These are phyloP conservation scores for Bauhinia variegata DNA, from an alignment of 306 rosid genomes.

Conservation along the genomic window DNA sequence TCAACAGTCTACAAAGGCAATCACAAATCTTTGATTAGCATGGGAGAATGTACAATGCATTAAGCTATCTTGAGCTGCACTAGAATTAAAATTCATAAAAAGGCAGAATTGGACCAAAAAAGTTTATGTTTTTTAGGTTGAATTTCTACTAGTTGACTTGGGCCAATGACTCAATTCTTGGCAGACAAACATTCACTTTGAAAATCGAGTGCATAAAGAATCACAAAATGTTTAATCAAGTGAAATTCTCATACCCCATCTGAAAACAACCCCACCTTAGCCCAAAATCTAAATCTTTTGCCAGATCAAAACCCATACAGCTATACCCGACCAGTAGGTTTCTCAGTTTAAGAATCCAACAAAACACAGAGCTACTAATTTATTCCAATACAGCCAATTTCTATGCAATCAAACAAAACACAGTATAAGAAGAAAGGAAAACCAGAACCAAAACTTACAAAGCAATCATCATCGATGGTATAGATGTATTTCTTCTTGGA, in stretches of 20 bases:
- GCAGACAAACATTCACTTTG: no score
- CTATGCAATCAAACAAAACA: background rate
- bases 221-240: conserved; percentile 1
- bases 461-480: conserved; percentile 90
- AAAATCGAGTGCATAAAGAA: background rate
- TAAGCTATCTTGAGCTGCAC: no score
- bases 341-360: background rate
- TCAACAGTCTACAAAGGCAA: no score
- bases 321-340: background rate
- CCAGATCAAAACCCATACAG: background rate
- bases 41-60: no score
- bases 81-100: no score
- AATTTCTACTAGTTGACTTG: no score
- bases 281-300: conserved; percentile 2
- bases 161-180: background rate
- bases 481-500: conserved; percentile 90
- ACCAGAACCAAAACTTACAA: conserved; percentile 52
- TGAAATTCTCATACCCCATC: conserved; percentile 8
- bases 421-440: background rate
- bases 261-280: background rate
- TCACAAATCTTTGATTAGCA: no score
- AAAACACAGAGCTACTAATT: background rate
- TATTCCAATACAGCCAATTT: background rate
- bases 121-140: no score
- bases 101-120: no score